phyloP scores from a whole-genome alignment of 306 rosid species.

The Fagus sylvatica region DNA sequence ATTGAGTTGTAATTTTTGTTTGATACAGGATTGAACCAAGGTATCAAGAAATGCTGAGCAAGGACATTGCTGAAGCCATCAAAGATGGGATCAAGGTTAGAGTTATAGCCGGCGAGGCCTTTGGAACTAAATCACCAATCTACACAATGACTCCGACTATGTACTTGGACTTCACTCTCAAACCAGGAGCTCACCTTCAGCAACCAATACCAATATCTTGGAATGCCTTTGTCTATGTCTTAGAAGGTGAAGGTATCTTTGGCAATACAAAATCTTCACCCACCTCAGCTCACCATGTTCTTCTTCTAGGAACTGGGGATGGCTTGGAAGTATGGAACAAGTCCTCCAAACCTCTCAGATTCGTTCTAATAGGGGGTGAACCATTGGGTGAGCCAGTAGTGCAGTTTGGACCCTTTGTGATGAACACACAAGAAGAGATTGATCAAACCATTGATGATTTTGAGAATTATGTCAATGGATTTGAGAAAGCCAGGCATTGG shows the following conservation, averaged over 20 bases:
- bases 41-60: constrained; percentile 81
- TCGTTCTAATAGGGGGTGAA: constrained; percentile 83
- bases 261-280: constrained; percentile 52
- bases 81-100: constrained; percentile 78
- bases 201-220: constrained; percentile 76
- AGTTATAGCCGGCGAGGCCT: constrained; percentile 91
- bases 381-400: constrained; percentile 78
- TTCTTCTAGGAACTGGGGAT: constrained; percentile 81
- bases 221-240: constrained; percentile 84
- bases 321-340: constrained; percentile 86
- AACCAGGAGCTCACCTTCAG: constrained; percentile 67
- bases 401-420: constrained; percentile 96
- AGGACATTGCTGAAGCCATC: constrained; percentile 65
- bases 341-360: constrained; percentile 62
- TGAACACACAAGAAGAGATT: constrained; percentile 89
- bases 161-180: constrained; percentile 85
- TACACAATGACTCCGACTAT: constrained; percentile 91
- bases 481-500: constrained; percentile 96
- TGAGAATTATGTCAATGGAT: constrained; percentile 79
- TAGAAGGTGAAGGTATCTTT: constrained; percentile 91
- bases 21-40: constrained; percentile 79
- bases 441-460: constrained; percentile 86
- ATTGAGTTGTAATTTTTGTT: not conserved
- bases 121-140: constrained; percentile 81
- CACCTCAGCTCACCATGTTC: constrained; percentile 61